phyloP scores from a whole-genome alignment of 2,329 filamentous ascomycete species.

The Bipolaris zeicola region DNA sequence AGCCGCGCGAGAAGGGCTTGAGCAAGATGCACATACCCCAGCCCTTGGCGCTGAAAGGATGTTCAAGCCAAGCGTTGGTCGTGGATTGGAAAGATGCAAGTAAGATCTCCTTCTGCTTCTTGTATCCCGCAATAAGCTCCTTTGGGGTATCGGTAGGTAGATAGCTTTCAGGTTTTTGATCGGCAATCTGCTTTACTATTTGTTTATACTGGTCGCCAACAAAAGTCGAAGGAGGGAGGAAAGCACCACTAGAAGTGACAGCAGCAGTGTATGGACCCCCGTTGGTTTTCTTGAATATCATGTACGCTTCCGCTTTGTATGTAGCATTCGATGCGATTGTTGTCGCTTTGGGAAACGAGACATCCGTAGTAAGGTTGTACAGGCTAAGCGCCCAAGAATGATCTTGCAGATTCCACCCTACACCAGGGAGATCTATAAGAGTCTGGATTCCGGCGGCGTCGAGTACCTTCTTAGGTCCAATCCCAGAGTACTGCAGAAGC shows the following conservation, averaged over 20 bases:
- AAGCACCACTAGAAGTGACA: background rate
- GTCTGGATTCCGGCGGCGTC: constrained; percentile 54
- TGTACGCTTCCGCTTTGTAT: background rate
- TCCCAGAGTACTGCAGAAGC: constrained; percentile 65
- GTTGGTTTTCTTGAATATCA: background rate
- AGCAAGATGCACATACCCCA: constrained; percentile 7
- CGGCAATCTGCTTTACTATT: background rate
- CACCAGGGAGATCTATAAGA: constrained; percentile 61
- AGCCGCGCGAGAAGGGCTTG: constrained; percentile 22
- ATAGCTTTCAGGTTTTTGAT: constrained; percentile 15
- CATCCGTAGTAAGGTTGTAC: background rate
- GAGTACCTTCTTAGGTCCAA: constrained; percentile 58
- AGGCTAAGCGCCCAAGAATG: constrained; percentile 43
- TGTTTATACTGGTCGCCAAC: background rate
- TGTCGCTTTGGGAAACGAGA: background rate
- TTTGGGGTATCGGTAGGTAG: constrained; percentile 15
- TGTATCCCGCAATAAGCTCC: constrained; percentile 24
- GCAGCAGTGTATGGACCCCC: background rate
- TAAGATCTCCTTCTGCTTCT: constrained; percentile 9
- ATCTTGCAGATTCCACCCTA: constrained; percentile 68
- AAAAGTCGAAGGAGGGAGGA: background rate
- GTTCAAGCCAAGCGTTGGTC: constrained; percentile 28
- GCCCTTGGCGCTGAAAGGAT: constrained; percentile 21
- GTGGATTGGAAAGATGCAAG: constrained; percentile 6
- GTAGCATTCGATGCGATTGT: background rate